Percentiles rank a stretch among this genome's conserved stretches.
phyloP scores from a whole-genome alignment of 1,284 basidiomycete genomes.

The Cutaneotrichosporon sp. region DNA sequence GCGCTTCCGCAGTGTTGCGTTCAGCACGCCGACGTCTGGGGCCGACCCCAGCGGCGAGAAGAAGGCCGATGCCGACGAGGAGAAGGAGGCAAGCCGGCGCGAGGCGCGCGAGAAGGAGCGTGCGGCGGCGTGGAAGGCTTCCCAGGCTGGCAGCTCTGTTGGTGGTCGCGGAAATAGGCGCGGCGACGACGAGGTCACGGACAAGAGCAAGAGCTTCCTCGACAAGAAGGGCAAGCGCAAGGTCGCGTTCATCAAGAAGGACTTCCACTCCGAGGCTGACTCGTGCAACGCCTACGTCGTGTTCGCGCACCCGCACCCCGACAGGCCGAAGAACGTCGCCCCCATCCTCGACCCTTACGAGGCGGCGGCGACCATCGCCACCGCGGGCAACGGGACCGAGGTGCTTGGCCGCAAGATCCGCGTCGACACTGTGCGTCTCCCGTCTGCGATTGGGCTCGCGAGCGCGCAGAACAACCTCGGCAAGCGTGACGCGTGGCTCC shows the following conservation, averaged over 20 bases:
- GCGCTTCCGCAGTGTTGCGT: conserved; percentile 88
- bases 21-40: conserved; percentile 72
- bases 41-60: conserved; percentile 56
- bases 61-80: conserved; percentile 24
- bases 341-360: conserved; percentile 71
- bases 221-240: conserved; percentile 87
- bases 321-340: conserved; percentile 60
- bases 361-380: conserved; percentile 65
- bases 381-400: conserved; percentile 66
- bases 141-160: conserved; percentile 40
- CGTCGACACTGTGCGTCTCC: conserved; percentile 66
- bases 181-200: conserved; percentile 45
- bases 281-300: conserved; percentile 84
- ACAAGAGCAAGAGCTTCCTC: conserved; percentile 60
- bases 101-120: conserved; percentile 54
- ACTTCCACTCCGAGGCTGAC: conserved; percentile 71
- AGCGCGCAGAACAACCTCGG: conserved; percentile 41
- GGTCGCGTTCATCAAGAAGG: conserved; percentile 90
- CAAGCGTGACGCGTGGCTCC: conserved; percentile 47
- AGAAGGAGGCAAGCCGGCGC: conserved; percentile 26
- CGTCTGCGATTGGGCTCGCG: conserved; percentile 39
- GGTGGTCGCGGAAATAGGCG: conserved; percentile 58
- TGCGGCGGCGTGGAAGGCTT: conserved; percentile 64
- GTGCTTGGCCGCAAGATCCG: conserved; percentile 77
- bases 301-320: conserved; percentile 68